Conservation (phyloP, 164 flowering plant species). For the Nelumbo lutea region DNA sequence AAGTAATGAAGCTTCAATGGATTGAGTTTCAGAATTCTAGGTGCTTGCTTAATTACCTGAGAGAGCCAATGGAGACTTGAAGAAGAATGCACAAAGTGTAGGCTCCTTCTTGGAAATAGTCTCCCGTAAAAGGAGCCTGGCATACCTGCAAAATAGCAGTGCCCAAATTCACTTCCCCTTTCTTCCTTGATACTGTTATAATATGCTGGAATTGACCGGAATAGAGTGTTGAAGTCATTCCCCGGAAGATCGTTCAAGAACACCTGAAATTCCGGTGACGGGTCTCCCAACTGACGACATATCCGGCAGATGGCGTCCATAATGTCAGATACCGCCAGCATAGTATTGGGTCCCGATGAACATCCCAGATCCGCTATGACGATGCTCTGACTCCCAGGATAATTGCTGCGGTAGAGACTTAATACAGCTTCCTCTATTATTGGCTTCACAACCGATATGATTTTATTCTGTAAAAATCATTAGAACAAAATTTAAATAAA, state of each 20-base stretch:
- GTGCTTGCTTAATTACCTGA: too few species aligned
- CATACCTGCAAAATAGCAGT: too few species aligned
- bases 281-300: background rate
- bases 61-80: too few species aligned
- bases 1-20: background rate
- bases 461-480: background rate
- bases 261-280: conserved; percentile 5
- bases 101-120: too few species aligned
- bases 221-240: background rate
- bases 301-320: background rate
- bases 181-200: too few species aligned
- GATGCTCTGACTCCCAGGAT: too few species aligned
- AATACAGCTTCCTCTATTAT: background rate
- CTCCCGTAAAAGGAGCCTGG: too few species aligned
- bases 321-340: background rate
- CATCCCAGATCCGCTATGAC: conserved; percentile 18
- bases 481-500: too few species aligned
- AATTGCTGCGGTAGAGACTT: background rate
- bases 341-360: conserved; percentile 5
- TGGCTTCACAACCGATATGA: background rate
- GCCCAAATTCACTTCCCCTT: too few species aligned
- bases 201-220: background rate
- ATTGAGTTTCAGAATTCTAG: too few species aligned
- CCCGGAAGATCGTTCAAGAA: conserved; percentile 16
- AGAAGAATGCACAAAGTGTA: too few species aligned